A percentile compares a stretch with the other conserved stretches of the same genome.
phyloP scores from a whole-genome alignment of 2,329 filamentous ascomycete species.

The Pseudogymnoascus destructans region DNA sequence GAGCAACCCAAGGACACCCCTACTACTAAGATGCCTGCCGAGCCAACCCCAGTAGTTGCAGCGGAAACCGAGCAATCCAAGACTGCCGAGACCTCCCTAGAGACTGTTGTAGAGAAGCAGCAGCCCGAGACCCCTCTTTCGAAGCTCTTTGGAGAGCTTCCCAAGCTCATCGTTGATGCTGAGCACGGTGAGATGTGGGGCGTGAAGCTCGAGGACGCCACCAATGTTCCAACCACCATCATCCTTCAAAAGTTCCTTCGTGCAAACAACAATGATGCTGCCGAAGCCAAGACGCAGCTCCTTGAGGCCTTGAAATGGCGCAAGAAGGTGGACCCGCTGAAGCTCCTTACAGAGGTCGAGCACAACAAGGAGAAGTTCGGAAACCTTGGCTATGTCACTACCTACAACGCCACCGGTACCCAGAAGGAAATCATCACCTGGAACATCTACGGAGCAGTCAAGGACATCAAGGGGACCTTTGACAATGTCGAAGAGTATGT shows the following conservation, averaged over 20 bases:
- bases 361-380: constrained; percentile 61
- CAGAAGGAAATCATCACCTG: constrained; percentile 62
- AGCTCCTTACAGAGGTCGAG: constrained; percentile 45
- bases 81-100: not conserved
- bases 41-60: not conserved
- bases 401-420: constrained; percentile 42
- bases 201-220: constrained; percentile 42
- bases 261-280: constrained; percentile 67
- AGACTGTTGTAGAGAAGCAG: not conserved
- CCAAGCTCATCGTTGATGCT: constrained; percentile 41
- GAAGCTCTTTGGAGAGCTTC: constrained; percentile 45
- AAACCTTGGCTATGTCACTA: constrained; percentile 68
- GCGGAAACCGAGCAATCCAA: not conserved
- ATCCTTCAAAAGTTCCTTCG: constrained; percentile 88
- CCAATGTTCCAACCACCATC: constrained; percentile 63
- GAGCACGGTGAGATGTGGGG: constrained; percentile 77
- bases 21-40: not conserved
- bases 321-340: constrained; percentile 57
- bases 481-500: constrained; percentile 67
- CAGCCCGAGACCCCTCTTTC: constrained; percentile 29
- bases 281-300: constrained; percentile 66
- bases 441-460: constrained; percentile 86
- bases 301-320: constrained; percentile 71
- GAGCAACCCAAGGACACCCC: not conserved
- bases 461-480: constrained; percentile 70